These are phyloP conservation scores for Obelidium mucronatum DNA, from an alignment of 192 early-diverging fungal genomes.

Conservation along the genomic window DNA sequence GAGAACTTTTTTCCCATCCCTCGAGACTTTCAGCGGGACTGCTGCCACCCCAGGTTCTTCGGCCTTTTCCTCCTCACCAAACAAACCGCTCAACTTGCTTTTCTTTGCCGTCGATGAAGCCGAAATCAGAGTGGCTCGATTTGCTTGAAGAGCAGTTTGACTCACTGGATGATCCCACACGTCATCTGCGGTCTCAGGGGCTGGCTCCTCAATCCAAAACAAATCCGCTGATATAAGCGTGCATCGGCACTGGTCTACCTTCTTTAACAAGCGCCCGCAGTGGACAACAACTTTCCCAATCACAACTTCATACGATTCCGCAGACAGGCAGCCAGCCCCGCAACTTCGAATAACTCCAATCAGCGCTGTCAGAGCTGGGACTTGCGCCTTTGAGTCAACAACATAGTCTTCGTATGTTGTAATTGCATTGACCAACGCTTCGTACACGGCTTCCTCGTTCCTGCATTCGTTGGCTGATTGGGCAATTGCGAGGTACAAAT, in stretches of 20 bases:
- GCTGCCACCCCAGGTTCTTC: slow-evolving; percentile 46
- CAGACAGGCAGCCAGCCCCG: slow-evolving; percentile 81
- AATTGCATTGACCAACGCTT: slow-evolving; percentile 95
- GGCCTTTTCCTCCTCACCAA: slow-evolving; percentile 34
- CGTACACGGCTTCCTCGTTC: slow-evolving; percentile 95
- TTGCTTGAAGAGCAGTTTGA: background rate
- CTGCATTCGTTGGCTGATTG: slow-evolving; percentile 85
- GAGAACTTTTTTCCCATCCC: slow-evolving; percentile 89
- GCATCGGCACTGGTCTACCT: slow-evolving; percentile 92
- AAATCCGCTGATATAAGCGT: slow-evolving; percentile 85
- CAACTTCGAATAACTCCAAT: slow-evolving; percentile 72
- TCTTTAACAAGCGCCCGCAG: slow-evolving; percentile 88
- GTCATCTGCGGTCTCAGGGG: background rate
- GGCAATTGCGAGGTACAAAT: slow-evolving; percentile 87
- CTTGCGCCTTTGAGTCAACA: slow-evolving; percentile 90
- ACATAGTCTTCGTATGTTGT: slow-evolving; percentile 97
- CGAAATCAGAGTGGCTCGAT: slow-evolving; percentile 27
- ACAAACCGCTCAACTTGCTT: slow-evolving; percentile 28
- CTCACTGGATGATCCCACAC: slow-evolving; percentile 24
- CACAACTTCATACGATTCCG: slow-evolving; percentile 95
- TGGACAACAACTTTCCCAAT: slow-evolving; percentile 91
- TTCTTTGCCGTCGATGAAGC: background rate
- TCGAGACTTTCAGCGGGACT: slow-evolving; percentile 70
- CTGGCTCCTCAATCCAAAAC: slow-evolving; percentile 80
- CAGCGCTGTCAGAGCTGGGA: slow-evolving; percentile 86